Conservation (phyloP, 805 yeast species). For the Hanseniaspora mollemarum region DNA sequence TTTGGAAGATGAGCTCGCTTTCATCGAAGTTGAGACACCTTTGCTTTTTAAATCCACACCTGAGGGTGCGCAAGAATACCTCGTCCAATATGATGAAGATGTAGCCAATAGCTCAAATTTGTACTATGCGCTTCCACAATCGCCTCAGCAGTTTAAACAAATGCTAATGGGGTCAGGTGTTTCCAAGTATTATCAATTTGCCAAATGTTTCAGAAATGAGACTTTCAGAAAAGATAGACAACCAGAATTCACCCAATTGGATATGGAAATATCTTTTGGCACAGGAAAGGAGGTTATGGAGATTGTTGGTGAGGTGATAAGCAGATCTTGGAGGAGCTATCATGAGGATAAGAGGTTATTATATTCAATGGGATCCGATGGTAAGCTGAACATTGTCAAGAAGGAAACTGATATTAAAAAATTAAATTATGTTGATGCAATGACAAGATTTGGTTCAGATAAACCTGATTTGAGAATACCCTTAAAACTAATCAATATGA, state of each 20-base stretch:
- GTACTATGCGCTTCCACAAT: conserved; percentile 89
- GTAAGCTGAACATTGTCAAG: conserved; percentile 20
- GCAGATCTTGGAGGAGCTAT: conserved; percentile 43
- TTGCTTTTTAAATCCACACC: conserved; percentile 89
- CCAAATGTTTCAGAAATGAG: conserved; percentile 91
- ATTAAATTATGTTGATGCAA: conserved; percentile 56
- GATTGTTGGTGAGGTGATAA: conserved; percentile 50
- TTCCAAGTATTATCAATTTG: conserved; percentile 74
- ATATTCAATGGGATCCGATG: conserved; percentile 23
- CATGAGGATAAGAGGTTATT: conserved; percentile 21
- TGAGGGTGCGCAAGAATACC: conserved; percentile 92
- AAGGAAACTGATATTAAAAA: conserved; percentile 30
- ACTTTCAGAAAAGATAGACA: conserved; percentile 90
- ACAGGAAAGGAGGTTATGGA: conserved; percentile 52
- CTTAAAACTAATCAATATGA: conserved; percentile 41
- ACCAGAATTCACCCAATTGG: conserved; percentile 97
- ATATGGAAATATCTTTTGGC: conserved; percentile 83
- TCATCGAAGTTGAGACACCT: conserved; percentile 87
- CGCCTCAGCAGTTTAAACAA: conserved; percentile 97
- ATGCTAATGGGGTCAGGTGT: conserved; percentile 89
- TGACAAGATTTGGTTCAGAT: conserved; percentile 73
- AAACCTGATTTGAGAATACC: conserved; percentile 80
- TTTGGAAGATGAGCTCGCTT: conserved; percentile 34
- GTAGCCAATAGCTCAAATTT: conserved; percentile 42
- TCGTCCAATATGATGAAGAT: conserved; percentile 50